Conservation (phyloP, 495 filamentous ascomycete species). For the Aspergillus sparsus region DNA sequence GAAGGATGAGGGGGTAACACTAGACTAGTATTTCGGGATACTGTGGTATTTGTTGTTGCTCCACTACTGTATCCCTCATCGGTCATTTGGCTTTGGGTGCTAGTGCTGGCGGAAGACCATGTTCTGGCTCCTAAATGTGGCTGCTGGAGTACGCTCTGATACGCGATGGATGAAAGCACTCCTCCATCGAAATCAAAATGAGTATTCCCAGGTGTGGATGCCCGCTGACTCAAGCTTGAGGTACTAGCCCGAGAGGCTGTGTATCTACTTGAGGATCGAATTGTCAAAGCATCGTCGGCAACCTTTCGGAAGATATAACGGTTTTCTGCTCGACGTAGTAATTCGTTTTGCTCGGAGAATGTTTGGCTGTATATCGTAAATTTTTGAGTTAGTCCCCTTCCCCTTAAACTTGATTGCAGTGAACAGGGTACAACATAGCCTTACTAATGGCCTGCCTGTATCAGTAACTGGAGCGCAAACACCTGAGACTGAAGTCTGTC, state of each 20-base stretch:
- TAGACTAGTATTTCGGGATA: constrained; percentile 18
- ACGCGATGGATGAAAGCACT: constrained; percentile 31
- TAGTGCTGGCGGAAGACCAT: constrained; percentile 7
- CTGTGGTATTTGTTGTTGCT: constrained; percentile 13
- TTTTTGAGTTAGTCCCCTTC: too few species aligned
- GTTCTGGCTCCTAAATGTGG: constrained; percentile 17
- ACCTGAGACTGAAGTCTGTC: constrained; percentile 44
- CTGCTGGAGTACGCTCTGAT: constrained; percentile 30
- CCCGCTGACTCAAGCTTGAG: constrained; percentile 33
- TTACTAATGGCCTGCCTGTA: constrained; percentile 50
- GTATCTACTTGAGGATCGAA: constrained; percentile 34
- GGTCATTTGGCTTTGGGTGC: constrained; percentile 20
- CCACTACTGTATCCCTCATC: constrained; percentile 31
- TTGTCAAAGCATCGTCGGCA: constrained; percentile 42
- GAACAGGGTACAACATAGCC: constrained; percentile 4
- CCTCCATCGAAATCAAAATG: constrained; percentile 39
- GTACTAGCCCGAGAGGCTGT: constrained; percentile 29
- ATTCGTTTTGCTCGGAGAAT: constrained; percentile 35
- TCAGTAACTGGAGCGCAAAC: constrained; percentile 44
- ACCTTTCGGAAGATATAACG: constrained; percentile 43
- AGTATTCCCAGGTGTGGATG: constrained; percentile 32
- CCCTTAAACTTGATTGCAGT: too few species aligned
- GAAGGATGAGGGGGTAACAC: constrained; percentile 27
- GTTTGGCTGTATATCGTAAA: constrained; percentile 28
- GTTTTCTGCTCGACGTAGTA: constrained; percentile 39